phyloP scores from a whole-genome alignment of 2,329 filamentous ascomycete genomes.

The Diplodia intermedia region DNA sequence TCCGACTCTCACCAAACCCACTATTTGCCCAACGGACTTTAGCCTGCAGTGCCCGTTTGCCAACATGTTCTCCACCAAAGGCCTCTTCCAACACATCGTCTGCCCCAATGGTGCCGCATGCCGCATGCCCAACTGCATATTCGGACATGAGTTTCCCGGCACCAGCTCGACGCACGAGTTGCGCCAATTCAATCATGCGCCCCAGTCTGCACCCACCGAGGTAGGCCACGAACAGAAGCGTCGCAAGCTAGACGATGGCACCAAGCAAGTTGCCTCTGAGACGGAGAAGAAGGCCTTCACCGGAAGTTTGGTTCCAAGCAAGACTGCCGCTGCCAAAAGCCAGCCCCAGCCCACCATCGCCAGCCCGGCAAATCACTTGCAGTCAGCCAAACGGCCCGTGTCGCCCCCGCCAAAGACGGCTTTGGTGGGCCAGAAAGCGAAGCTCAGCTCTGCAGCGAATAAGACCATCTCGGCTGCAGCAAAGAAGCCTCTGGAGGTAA shows the following conservation, averaged over 20 bases:
- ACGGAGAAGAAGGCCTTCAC: conserved; percentile 37
- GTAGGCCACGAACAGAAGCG: conserved; percentile 20
- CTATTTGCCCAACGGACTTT: too few relatives aligned
- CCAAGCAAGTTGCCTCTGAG: neutral
- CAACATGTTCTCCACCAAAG: conserved; percentile 62
- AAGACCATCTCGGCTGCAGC: conserved; percentile 30
- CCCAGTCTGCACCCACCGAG: neutral
- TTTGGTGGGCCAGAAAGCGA: conserved; percentile 33
- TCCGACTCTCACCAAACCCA: neutral
- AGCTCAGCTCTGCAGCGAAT: conserved; percentile 25
- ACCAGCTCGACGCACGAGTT: neutral
- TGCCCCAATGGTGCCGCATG: conserved; percentile 62
- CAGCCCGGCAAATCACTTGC: conserved; percentile 28
- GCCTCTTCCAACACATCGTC: conserved; percentile 57
- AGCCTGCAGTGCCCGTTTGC: neutral
- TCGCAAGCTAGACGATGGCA: conserved; percentile 39
- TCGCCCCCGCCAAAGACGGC: conserved; percentile 13
- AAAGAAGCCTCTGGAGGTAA: conserved; percentile 30
- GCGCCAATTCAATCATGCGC: neutral
- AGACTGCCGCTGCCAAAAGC: neutral
- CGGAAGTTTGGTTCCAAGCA: conserved; percentile 38
- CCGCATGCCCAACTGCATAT: conserved; percentile 64
- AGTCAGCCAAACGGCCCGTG: conserved; percentile 39
- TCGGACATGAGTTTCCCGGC: conserved; percentile 56
- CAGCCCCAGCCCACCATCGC: conserved; percentile 4